phyloP scores from a whole-genome alignment of 129 eudicot genomes.

The Flaveria bidentis region DNA sequence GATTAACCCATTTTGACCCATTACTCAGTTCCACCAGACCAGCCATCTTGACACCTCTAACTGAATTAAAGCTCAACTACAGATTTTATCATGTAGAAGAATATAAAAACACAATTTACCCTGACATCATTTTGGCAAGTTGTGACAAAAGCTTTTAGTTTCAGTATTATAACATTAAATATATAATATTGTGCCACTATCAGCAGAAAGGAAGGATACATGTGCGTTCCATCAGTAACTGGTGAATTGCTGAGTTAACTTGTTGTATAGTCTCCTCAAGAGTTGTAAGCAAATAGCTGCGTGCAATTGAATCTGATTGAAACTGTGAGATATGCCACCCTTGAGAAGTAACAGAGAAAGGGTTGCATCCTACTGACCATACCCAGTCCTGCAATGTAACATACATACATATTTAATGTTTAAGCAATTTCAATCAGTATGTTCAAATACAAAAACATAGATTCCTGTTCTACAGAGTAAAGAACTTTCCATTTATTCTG shows the following conservation, averaged over 20 bases:
- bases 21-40: background rate
- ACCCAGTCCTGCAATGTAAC: slow-evolving; percentile 74
- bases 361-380: slow-evolving; percentile 97
- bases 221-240: slow-evolving; percentile 69
- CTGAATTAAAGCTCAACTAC: background rate
- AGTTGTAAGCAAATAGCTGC: slow-evolving; percentile 87
- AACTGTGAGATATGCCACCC: slow-evolving; percentile 86
- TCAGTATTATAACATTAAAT: background rate
- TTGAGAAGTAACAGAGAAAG: slow-evolving; percentile 77
- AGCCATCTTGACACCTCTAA: background rate
- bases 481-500: slow-evolving; percentile 1
- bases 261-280: slow-evolving; percentile 91
- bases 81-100: background rate
- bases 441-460: background rate
- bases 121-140: background rate
- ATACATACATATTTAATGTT: background rate
- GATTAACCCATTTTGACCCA: background rate
- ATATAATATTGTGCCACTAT: slow-evolving; percentile 8
- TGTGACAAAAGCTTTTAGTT: background rate
- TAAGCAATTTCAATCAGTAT: background rate
- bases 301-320: slow-evolving; percentile 82
- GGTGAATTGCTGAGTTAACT: slow-evolving; percentile 83
- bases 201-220: slow-evolving; percentile 66
- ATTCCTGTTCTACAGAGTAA: slow-evolving; percentile 2
- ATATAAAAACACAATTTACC: background rate